Conservation (phyloP, 2,329 filamentous ascomycete genomes). For the Curvularia sp. region DNA sequence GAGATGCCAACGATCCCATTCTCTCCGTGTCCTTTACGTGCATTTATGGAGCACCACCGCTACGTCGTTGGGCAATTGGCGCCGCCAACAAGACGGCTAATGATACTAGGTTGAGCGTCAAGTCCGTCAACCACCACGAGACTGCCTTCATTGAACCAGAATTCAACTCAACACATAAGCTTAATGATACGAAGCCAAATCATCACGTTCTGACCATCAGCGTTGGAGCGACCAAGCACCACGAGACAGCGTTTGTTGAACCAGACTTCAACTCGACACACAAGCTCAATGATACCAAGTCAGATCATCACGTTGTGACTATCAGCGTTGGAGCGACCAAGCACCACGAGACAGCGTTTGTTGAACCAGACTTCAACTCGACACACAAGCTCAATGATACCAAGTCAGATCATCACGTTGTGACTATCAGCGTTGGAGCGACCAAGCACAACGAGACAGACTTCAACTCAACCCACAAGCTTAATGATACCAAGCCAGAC, state of each 20-base stretch:
- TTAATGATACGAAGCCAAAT: too few relatives aligned
- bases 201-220: too few relatives aligned
- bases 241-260: too few relatives aligned
- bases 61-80: not conserved
- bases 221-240: too few relatives aligned
- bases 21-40: not conserved
- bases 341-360: not conserved
- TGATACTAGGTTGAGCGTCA: not conserved
- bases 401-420: too few relatives aligned
- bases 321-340: not conserved
- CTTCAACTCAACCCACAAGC: not conserved
- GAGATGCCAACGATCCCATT: not conserved
- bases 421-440: too few relatives aligned
- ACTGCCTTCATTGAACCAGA: not conserved
- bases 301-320: not conserved
- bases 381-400: not conserved
- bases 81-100: not conserved
- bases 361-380: not conserved
- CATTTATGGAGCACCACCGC: not conserved
- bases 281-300: not conserved
- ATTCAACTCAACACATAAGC: not conserved
- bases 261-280: not conserved
- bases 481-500: not conserved
- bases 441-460: too few relatives aligned
- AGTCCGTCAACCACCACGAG: not conserved